These are phyloP conservation scores for Chenopodium album DNA, from an alignment of 148 eudicot genomes.

Conservation along the genomic window DNA sequence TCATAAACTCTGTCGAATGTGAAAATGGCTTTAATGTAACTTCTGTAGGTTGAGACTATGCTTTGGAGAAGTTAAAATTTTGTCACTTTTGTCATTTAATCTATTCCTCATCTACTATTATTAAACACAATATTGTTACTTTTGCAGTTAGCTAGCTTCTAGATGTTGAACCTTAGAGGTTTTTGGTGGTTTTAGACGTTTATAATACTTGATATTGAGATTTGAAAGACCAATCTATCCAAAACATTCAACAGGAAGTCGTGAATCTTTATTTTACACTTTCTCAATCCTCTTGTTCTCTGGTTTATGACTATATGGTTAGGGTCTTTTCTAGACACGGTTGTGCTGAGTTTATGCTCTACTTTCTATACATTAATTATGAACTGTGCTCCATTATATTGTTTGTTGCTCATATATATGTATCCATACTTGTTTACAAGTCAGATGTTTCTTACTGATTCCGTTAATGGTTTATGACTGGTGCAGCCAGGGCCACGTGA, in stretches of 20 bases:
- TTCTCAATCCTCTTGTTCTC: not conserved
- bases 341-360: not conserved
- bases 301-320: not conserved
- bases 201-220: not conserved
- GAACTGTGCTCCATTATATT: not conserved
- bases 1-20: not conserved
- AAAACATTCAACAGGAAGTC: not conserved
- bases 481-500: conserved; percentile 93
- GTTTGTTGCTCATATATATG: not conserved
- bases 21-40: not conserved
- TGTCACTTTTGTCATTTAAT: not conserved
- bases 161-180: too few species aligned
- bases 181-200: too few species aligned
- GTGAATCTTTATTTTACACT: not conserved
- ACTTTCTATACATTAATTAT: not conserved
- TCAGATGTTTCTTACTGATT: not conserved
- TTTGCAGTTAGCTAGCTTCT: not conserved
- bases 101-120: not conserved
- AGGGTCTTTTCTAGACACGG: not conserved
- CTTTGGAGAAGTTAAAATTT: not conserved
- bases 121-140: not conserved
- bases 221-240: not conserved
- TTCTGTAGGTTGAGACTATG: not conserved
- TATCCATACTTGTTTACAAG: not conserved
- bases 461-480: conserved; percentile 7